Evolutionary conservation across 2,329 filamentous ascomycete genomes (phyloP).

Genomic region (Verticillium alfalfae): DNA sequence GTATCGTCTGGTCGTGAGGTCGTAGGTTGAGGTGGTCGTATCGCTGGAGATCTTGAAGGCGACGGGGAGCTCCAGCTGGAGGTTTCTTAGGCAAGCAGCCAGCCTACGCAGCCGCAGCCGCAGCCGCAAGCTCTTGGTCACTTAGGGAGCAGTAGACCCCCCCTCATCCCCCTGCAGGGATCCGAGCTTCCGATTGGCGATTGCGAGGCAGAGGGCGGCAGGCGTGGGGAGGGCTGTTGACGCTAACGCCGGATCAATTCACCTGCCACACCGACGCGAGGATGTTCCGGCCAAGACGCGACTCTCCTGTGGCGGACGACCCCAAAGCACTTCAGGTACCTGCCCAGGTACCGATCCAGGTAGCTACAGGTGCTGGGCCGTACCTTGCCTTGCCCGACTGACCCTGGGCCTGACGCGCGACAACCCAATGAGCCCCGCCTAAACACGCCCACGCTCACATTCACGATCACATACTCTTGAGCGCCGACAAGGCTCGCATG

Average conservation of each 20-base stretch:
- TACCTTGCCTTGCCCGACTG: not conserved
- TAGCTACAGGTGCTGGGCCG: not conserved
- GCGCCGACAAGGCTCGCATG: not conserved
- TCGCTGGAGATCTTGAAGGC: not conserved
- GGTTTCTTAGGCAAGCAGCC: constrained; percentile 28
- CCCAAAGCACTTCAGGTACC: not conserved
- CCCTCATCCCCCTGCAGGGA: not conserved
- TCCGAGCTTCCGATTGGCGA: constrained; percentile 1
- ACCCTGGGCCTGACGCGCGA: not conserved
- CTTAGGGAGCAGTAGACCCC: not conserved
- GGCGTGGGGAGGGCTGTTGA: not conserved
- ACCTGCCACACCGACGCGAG: not conserved
- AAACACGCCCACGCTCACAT: not conserved
- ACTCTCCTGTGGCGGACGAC: not conserved
- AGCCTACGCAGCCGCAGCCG: constrained; percentile 28
- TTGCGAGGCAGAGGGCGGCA: not conserved
- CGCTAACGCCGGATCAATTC: not conserved
- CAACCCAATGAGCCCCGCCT: not conserved
- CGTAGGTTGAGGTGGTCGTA: not conserved
- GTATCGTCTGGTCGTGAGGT: not conserved
- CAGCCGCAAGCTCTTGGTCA: constrained; percentile 15
- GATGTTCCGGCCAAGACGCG: constrained; percentile 1
- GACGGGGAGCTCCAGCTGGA: constrained; percentile 10
- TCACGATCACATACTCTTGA: not conserved
- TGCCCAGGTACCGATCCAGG: not conserved